Evolutionary conservation across 352 stramenopile species (phyloP).

Genomic region (Hyaloperonospora brassicae): DNA sequence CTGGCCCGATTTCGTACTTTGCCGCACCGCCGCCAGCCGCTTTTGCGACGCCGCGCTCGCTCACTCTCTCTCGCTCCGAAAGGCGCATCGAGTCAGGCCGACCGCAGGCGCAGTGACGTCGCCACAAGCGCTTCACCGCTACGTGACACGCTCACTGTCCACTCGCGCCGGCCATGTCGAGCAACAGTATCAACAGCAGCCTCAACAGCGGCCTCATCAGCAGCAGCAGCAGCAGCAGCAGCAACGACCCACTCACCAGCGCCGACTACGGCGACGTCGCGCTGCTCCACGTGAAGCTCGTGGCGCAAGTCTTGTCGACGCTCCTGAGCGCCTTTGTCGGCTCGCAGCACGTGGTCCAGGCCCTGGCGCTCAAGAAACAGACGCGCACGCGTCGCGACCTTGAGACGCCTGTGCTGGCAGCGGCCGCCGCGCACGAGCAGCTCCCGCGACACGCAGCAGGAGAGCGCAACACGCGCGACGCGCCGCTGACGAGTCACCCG

Average conservation of each 20-base stretch:
- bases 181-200: neutral
- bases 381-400: conserved; percentile 19
- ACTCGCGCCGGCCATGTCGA: conserved; percentile 10
- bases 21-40: neutral
- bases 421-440: neutral
- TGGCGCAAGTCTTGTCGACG: conserved; percentile 58
- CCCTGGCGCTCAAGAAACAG: conserved; percentile 32
- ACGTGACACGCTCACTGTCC: neutral
- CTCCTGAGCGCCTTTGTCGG: conserved; percentile 61
- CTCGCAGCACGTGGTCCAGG: conserved; percentile 51
- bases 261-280: conserved; percentile 25
- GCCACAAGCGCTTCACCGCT: neutral
- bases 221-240: conserved; percentile 11
- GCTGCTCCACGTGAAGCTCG: conserved; percentile 53
- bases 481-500: no score
- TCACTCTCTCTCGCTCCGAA: no score
- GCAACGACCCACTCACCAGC: neutral
- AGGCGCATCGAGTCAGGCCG: neutral
- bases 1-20: conserved; percentile 33
- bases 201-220: neutral
- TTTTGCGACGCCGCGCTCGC: neutral
- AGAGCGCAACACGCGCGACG: no score
- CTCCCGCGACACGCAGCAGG: neutral
- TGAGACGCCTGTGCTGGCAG: conserved; percentile 32
- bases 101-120: neutral